Evolutionary conservation across 2,329 filamentous ascomycete species (phyloP).

Genomic region (Beauveria sp.): DNA sequence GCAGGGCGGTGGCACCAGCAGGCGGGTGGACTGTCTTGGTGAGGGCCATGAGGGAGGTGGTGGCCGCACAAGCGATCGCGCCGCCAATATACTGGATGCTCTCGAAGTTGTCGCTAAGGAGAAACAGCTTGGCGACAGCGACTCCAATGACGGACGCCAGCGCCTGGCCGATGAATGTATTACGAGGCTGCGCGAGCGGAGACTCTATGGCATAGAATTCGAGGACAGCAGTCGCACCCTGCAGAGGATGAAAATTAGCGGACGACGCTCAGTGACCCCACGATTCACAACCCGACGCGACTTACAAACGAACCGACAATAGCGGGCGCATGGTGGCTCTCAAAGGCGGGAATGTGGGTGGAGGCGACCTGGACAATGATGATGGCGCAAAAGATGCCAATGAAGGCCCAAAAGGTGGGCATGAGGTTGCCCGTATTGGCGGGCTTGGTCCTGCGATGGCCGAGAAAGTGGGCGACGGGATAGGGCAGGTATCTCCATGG

Average conservation of each 20-base stretch:
- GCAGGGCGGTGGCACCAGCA: conserved; percentile 64
- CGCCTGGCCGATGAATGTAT: conserved; percentile 59
- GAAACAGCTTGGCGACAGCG: conserved; percentile 57
- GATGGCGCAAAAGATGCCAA: conserved; percentile 58
- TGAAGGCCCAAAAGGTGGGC: conserved; percentile 52
- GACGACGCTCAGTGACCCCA: too few relatives aligned
- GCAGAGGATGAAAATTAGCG: background rate
- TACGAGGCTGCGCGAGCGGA: conserved; percentile 66
- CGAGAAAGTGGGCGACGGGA: conserved; percentile 61
- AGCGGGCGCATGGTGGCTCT: conserved; percentile 44
- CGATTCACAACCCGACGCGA: conserved; percentile 14
- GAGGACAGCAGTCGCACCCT: conserved; percentile 71
- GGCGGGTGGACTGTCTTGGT: conserved; percentile 69
- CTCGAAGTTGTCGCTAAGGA: conserved; percentile 37
- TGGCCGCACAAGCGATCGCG: conserved; percentile 55
- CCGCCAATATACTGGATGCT: conserved; percentile 56
- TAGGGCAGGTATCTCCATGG: conserved; percentile 57
- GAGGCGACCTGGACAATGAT: conserved; percentile 51
- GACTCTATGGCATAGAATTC: conserved; percentile 66
- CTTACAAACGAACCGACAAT: conserved; percentile 66
- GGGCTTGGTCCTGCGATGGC: conserved; percentile 41
- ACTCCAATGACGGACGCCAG: conserved; percentile 55
- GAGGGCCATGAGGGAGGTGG: conserved; percentile 58
- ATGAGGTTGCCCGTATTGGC: conserved; percentile 47
- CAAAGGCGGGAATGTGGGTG: conserved; percentile 46